Conservation (phyloP, 441 rosid species). For the Populus hybrid region DNA sequence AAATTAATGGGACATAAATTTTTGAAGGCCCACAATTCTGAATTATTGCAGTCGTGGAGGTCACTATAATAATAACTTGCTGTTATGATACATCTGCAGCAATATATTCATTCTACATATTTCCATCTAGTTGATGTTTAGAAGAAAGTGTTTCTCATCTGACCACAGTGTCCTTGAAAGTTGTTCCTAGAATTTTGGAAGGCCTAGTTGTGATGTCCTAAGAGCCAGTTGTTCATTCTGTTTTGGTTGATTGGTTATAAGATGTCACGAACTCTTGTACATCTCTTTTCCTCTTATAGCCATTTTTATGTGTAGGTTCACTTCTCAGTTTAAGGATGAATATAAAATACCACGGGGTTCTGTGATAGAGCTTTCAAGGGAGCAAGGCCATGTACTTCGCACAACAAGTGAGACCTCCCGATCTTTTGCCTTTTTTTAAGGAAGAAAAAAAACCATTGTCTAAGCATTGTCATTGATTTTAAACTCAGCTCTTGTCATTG, state of each 20-base stretch:
- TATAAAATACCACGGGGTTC: no score
- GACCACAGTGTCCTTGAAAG: neutral
- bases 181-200: no score
- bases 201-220: no score
- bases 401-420: slow-evolving; percentile 57
- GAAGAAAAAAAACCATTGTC: neutral
- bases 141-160: neutral
- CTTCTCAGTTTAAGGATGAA: slow-evolving; percentile 34
- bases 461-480: no score
- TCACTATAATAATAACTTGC: neutral
- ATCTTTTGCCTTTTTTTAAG: no score
- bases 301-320: slow-evolving; percentile 47
- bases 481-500: neutral
- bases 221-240: no score
- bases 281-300: no score
- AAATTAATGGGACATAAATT: neutral
- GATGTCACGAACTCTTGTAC: no score
- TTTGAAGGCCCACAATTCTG: neutral
- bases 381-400: slow-evolving; percentile 57
- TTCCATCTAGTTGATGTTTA: neutral
- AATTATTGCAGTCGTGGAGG: neutral
- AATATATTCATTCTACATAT: neutral
- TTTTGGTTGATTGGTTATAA: no score
- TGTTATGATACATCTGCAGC: neutral
- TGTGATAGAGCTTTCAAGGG: slow-evolving; percentile 42